Evolutionary conservation across 2,329 filamentous ascomycete genomes (phyloP), one percentile per base, ranked within the genome.

Genomic region (Colletotrichum aenigma): DNA sequence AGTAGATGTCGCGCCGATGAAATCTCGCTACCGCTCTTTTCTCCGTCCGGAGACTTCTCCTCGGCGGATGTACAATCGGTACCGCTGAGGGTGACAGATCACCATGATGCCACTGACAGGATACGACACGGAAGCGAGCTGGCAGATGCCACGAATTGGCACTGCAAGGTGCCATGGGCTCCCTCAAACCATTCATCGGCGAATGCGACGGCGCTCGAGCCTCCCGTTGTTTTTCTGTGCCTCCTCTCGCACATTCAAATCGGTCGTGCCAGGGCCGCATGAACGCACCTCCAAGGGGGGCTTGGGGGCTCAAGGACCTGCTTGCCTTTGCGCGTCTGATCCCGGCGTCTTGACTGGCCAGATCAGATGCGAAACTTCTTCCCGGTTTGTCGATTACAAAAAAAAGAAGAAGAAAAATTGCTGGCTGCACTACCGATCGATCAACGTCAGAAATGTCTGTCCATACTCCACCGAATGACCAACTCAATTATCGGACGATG

Each of bases 371-470:
- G 64, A 75, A 73, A 75, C 70, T 48, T 28, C 38, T 56, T 66
- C n/a, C 38, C 4, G 34, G 34, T 36, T 36, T 16, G 15, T 36
- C 15, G 15, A 16, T 36, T 36, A 16, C 30, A 4, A 36, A 16
- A 36, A 21, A n/a, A 21, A 28, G 15, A 62, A 62, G 36, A 36
- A 16, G 26, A 56, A 56, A 56, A 56, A 56, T 7, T 32, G 36
- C 43, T 64, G 10, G 64, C 30, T 62, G 24, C 34, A 48, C 48
- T 69, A 38, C 70, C 65, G 62, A 75, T 68, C 56, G 56, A 73
- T 73, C 56, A 73, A 68, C 64, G 70, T 73, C 70, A 73, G 70
- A 75, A 75, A 68, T 72, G 70, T 65, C 64, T 68, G 43, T 60
- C n/a, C 70, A 68, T 34, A 56, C 73, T 55, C 73, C 73, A 69